Evolutionary conservation across 805 yeast genomes (phyloP), one percentile per base, ranked within the genome.

Genomic region (Spathaspora passalidarum): DNA sequence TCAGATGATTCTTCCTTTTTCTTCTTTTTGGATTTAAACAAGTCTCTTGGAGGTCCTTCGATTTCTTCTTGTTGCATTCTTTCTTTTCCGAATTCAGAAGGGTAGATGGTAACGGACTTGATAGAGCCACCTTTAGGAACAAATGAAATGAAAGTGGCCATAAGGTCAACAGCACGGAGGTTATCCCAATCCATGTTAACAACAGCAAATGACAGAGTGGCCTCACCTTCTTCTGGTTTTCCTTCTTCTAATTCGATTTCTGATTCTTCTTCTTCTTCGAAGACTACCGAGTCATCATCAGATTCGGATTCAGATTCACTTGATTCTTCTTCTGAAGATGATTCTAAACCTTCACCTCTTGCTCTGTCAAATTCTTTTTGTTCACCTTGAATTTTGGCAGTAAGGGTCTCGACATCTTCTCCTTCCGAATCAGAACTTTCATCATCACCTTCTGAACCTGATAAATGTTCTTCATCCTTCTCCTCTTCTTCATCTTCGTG

Each of bases 181-280:
- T 94, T 87, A 56, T 94, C 99, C 99, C 99, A 94, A 61, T 94
- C 99, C 78, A 94, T 73, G 59, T 94, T 94, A 23, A 94, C 98
- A 1, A 85, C 96, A 0, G 99, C 99, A 58, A 94, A 73, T 5
- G 87, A 72, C 26, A 69, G 71, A 1, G 96, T 75, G 23, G 96
- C 96, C 2, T 92, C 97, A 39, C 96, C 95, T 42, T 82, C 84
- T 41, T 87, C 90, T n/a, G 94, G 86, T 44, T 79, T 76, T 8
- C 69, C 70, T 22, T 72, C 75, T 53, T 79, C 86, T 9, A 73
- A 54, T 52, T 82, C 86, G 19, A 77, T 65, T 17, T 79, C 86
- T 2, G 79, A 71, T 45, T 78, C 82, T 38, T 69, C 79, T 3
- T 73, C 79, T 17, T 66, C 75, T 11, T 69, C 78, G 1, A 59